These are phyloP conservation scores for Polytrichum commune DNA, from an alignment of 225 moss, liverwort and hornwort species.

Conservation along the genomic window DNA sequence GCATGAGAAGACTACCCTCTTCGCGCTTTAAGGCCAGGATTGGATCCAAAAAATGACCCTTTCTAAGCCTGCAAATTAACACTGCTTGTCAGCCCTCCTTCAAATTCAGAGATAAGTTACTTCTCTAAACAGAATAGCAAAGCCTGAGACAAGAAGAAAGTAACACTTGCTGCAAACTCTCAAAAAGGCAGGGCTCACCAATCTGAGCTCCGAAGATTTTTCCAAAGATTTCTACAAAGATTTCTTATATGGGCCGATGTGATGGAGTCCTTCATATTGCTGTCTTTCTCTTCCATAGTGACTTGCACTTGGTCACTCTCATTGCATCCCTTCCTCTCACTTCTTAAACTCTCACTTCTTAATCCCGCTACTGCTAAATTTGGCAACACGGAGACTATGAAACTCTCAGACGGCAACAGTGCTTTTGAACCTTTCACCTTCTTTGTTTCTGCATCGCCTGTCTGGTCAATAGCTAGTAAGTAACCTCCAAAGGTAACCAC, in stretches of 20 bases:
- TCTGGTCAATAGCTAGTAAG: conserved; percentile 39
- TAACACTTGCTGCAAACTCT: too few relatives aligned
- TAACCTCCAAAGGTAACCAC: conserved; percentile 47
- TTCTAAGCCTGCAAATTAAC: conserved; percentile 27
- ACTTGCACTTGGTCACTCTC: conserved; percentile 24
- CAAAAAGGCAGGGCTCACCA: conserved; percentile 10
- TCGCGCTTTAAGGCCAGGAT: conserved; percentile 38
- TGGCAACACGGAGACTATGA: conserved; percentile 36
- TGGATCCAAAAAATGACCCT: conserved; percentile 30
- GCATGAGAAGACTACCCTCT: conserved; percentile 50
- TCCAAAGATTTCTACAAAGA: too few relatives aligned
- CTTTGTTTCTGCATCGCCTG: conserved; percentile 26
- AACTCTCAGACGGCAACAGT: conserved; percentile 29
- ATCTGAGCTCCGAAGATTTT: neutral
- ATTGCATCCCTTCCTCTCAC: conserved; percentile 24
- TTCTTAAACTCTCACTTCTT: neutral
- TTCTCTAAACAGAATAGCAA: too few relatives aligned
- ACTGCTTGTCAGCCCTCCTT: too few relatives aligned
- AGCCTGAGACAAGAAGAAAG: too few relatives aligned
- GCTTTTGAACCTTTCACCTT: conserved; percentile 19
- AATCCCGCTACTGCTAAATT: conserved; percentile 24
- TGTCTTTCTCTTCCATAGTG: conserved; percentile 27
- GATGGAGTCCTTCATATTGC: conserved; percentile 14
- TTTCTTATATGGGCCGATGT: conserved; percentile 12
- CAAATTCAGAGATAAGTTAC: too few relatives aligned